A percentile compares a stretch with the other conserved stretches of the same genome.
Conservation (phyloP, 1,284 basidiomycete genomes). For the Peniophora sp. region DNA sequence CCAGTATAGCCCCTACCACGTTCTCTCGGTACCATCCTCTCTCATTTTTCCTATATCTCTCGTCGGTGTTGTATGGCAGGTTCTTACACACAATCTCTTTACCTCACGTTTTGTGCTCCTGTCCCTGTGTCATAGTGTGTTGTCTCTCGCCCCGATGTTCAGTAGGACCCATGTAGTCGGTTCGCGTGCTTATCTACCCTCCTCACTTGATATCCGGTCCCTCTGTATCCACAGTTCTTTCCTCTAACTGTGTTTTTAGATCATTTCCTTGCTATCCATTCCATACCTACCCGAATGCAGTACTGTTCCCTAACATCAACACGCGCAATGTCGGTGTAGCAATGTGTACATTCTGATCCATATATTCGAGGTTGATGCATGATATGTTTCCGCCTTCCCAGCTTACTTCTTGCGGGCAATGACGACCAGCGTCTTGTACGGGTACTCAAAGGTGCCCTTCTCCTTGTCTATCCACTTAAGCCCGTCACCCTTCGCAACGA, state of each 20-base stretch:
- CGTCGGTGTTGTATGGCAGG: not conserved
- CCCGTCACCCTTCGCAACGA: slow-evolving; percentile 38
- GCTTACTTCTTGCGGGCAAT: slow-evolving; percentile 31
- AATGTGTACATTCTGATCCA: no score
- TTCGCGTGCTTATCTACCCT: not conserved
- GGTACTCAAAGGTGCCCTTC: slow-evolving; percentile 43
- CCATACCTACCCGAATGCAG: not conserved
- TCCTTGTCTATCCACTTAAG: slow-evolving; percentile 39
- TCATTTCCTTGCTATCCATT: not conserved
- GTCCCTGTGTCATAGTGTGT: not conserved
- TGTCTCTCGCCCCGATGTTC: not conserved
- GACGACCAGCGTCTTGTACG: slow-evolving; percentile 42
- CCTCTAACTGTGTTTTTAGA: no score
- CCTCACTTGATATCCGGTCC: not conserved
- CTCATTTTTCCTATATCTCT: not conserved
- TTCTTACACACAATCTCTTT: not conserved
- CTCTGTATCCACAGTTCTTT: no score
- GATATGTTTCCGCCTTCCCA: no score
- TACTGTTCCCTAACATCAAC: no score
- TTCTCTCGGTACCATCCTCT: not conserved
- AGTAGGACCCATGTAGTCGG: no score
- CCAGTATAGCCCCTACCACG: no score
- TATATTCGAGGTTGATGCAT: no score
- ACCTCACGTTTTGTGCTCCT: not conserved
- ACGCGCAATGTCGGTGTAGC: no score